Base-by-base conservation (phyloP, 2,329 filamentous ascomycete species). In the Volutella citrinella region DNA sequence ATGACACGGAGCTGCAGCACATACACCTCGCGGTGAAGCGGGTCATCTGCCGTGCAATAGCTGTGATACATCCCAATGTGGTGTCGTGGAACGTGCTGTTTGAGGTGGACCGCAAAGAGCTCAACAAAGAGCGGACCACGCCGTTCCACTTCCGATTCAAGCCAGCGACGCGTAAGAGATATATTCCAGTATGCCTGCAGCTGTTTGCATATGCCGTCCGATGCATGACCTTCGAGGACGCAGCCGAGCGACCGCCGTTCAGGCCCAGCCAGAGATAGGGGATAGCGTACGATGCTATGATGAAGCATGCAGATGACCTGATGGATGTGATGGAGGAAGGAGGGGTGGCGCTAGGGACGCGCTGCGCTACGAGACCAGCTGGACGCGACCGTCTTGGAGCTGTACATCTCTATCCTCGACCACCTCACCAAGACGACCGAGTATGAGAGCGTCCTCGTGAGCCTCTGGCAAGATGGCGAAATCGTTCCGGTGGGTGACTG, bases 141-240 rank as follows among this genome's bases (percentile, higher is more conserved):
- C 20, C 20, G 4, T 37, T 37, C 6, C 12, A 37, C 19, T 37
- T 37, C 20, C 10, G 25, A 15, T 37, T 37, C 9, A 33, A 32
- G 19, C 11, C 11, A 12, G 7, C 32, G 11, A 37, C 30, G 13
- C 7, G 16, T 19, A 36, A 31, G 13, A 31, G 23, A 5, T 36
- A 36, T 20, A 19, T 34, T 13, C 5, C 24, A 7, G 14, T 31
- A 12, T 36, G 12, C 22, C 5, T 30, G 12, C 14, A 36, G 31
- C 23, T 31, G 13, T 27, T 36, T 18, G 12, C 23, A 14, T 36
- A 36, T 22, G 12, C 23, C 10, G 10, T 36, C 14, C 5, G 12
- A 30, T 22, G 11, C 10, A 36, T 36, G 6, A 21, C 28, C 27
- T 36, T 6, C 19, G 11, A 36, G 12, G n/a, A 31, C 10, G 9